phyloP scores from a whole-genome alignment of 371 early-diverging fungal genomes.

The Mucor saturninus region DNA sequence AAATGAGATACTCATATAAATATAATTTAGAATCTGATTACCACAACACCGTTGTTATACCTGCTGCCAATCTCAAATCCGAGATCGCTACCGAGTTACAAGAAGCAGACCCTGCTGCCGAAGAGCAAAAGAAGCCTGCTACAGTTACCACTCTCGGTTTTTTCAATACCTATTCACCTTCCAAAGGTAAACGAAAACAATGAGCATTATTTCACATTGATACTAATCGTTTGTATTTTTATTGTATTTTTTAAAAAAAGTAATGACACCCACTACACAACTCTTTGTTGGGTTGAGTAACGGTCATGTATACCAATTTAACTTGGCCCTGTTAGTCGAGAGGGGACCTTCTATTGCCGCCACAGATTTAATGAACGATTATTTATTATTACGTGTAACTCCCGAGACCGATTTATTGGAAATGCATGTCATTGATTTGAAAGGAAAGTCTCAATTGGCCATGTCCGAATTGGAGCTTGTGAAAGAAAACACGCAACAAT shows the following conservation, averaged over 20 bases:
- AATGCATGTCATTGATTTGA: slow-evolving; percentile 31
- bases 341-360: slow-evolving; percentile 8
- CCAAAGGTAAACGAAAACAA: slow-evolving; percentile 20
- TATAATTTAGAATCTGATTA: slow-evolving; percentile 3
- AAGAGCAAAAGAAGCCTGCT: slow-evolving; percentile 13
- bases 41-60: slow-evolving; percentile 13
- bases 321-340: slow-evolving; percentile 15
- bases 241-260: slow-evolving; percentile 1
- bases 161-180: slow-evolving; percentile 31
- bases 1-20: not conserved
- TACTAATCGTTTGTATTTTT: no score
- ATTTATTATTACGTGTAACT: slow-evolving; percentile 1
- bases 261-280: slow-evolving; percentile 20
- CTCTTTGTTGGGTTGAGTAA: slow-evolving; percentile 38
- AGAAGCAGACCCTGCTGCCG: slow-evolving; percentile 10
- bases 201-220: no score
- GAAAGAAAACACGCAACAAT: slow-evolving; percentile 12
- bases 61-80: slow-evolving; percentile 8
- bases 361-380: slow-evolving; percentile 13
- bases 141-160: slow-evolving; percentile 18
- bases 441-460: slow-evolving; percentile 21
- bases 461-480: not conserved
- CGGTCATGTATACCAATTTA: slow-evolving; percentile 42
- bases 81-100: slow-evolving; percentile 12
- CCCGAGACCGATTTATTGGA: slow-evolving; percentile 16